Base-by-base conservation (phyloP, 208 protist species). In the Borovskyia barvae region DNA sequence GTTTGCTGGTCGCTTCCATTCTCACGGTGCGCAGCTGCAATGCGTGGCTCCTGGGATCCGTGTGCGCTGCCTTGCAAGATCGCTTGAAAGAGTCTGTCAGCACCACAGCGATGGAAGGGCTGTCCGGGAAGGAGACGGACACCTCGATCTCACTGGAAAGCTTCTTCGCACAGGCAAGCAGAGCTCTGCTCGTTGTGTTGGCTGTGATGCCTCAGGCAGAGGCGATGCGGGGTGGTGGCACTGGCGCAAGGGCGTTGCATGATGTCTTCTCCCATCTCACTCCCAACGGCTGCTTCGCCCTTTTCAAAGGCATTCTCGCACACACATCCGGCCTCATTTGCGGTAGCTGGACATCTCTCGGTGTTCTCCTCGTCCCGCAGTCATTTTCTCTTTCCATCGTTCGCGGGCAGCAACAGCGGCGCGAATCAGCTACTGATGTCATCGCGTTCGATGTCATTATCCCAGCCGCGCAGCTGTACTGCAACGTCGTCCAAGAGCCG, bases 271-370 rank as follows among this genome's bases (percentile, higher is more conserved):
- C 14, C 40, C 14, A 29, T 8, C 55, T 95, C 9, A 90, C 84
- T 1, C 55, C 64, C n/a, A 90, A 91, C 72, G 86, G 85, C 19
- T 68, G 77, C 19, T 92, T 93, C 75, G 90, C 90, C 17, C 66
- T 96, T 2, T 47, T 92, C 43, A 92, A 90, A 57, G 90, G 90
- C 20, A 65, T 96, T 2, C 60, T 96, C 26, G 78, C 90, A 5
- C 90, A 96, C 65, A 64, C 85, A 12, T 89, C 85, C 3, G 65
- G 57, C 12, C 90, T 86, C 8, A 59, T 86, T 26, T 67, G 72
- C 48, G 71, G 54, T 1, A 53, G 75, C 32, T 43, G 59, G 30
- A 32, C 48, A 40, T 73, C 73, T 12, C 47, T 90, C 51, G 72
- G 78, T 24, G 28, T 82, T 5, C 67, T 90, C 25, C 55, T 91